Evolutionary conservation across 495 filamentous ascomycete genomes (phyloP), one percentile per base, ranked within the genome.

Genomic region (Penicillium goetzii): DNA sequence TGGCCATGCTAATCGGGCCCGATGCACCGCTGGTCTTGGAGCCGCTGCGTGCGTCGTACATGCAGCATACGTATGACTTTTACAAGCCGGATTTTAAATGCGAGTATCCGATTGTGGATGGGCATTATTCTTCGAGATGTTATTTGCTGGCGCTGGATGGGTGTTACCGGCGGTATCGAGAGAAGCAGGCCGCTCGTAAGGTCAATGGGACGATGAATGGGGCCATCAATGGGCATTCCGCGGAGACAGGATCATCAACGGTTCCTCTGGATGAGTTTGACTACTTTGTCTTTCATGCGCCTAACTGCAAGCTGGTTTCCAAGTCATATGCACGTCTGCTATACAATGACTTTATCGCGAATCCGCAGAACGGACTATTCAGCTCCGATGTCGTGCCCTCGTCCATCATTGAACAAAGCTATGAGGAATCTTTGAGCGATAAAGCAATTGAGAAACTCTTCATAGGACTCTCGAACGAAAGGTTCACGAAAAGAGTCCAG

Each of bases 61-160:
- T 97, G 86, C 85, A 85, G 68, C 95, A 99, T 76, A 90, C 89
- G 63, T 99, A 98, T 80, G 95, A 99, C 76, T 99, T 99, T 80
- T 98, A 95, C 86, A 98, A 98, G 87, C 90, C 95, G 66, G 95
- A 99, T 75, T 82, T 98, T 56, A 96, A 92, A 60, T 94, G 90
- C 83, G 95, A 99, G 78, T 98, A 99, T 79, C 95, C 95, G 34
- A 85, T 93, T 68, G 93, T 99, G 32, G 95, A 99, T 73, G 95
- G 95, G 54, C 93, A 97, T 70, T 97, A 86, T 84, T 97, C 93
- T 38, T 83, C 96, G 73, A 87, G 83, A 73, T 99, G 95, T 86
- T 99, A 99, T 79, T 92, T 88, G 59, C 87, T 95, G 80, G 92
- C 95, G 34, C 89, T 97, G n/a, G 95, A 98, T 74, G 86, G 86